Evolutionary conservation across 1,284 basidiomycete species (phyloP).

Genomic region (Psilocybe mexicana): DNA sequence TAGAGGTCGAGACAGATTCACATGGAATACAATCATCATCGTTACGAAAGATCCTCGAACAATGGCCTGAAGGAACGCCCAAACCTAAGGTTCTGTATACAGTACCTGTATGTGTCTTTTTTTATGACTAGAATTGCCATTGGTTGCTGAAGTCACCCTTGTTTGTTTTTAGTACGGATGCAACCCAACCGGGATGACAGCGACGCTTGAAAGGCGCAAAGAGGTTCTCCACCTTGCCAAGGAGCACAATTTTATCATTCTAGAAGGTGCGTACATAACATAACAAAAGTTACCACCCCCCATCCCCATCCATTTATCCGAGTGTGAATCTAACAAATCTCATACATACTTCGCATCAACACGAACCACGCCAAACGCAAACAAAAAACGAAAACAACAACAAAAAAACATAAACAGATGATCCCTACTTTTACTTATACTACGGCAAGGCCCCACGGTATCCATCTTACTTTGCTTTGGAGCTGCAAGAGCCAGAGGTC

Average conservation of each 20-base stretch:
- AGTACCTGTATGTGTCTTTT: slow-evolving; percentile 56
- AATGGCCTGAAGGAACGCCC: slow-evolving; percentile 73
- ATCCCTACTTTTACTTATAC: slow-evolving; percentile 79
- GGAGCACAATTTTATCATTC: slow-evolving; percentile 79
- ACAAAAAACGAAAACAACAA: too few relatives aligned
- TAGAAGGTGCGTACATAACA: slow-evolving; percentile 60
- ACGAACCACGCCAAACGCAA: too few relatives aligned
- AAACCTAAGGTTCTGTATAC: slow-evolving; percentile 87
- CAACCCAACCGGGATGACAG: slow-evolving; percentile 84
- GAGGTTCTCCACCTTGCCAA: slow-evolving; percentile 77
- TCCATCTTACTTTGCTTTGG: slow-evolving; percentile 81
- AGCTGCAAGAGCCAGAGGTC: slow-evolving; percentile 56
- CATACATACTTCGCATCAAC: too few relatives aligned
- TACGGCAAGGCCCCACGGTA: slow-evolving; percentile 63
- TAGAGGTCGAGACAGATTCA: slow-evolving; percentile 79
- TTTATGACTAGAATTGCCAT: slow-evolving; percentile 1
- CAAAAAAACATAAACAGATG: slow-evolving; percentile 46
- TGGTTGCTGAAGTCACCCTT: slow-evolving; percentile 10
- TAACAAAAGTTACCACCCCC: background rate
- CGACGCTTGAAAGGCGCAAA: slow-evolving; percentile 70
- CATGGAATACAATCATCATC: slow-evolving; percentile 70
- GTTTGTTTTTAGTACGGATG: slow-evolving; percentile 62
- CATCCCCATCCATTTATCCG: slow-evolving; percentile 4
- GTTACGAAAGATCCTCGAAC: slow-evolving; percentile 68
- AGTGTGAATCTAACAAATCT: background rate